Evolutionary conservation across 1,284 basidiomycete species (phyloP).

Genomic region (Xerocomus minutiporus): DNA sequence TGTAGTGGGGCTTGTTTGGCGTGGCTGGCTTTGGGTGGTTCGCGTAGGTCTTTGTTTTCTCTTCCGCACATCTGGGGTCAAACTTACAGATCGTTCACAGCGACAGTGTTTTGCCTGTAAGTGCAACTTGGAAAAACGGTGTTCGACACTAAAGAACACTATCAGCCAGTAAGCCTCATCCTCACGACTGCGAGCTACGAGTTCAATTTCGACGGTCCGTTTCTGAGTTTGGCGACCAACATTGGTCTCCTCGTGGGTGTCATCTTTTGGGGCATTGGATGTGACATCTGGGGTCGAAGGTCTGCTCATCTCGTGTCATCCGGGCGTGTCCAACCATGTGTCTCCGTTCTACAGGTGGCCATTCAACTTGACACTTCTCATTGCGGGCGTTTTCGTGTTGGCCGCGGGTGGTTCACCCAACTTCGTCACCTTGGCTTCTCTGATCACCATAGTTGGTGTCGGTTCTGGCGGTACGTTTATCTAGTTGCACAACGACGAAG

Average conservation of each 20-base stretch:
- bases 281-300: constrained; percentile 61
- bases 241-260: constrained; percentile 63
- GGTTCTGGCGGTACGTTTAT: constrained; percentile 42
- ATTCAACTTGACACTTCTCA: constrained; percentile 61
- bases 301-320: constrained; percentile 22
- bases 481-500: background rate
- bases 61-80: background rate
- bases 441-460: constrained; percentile 42
- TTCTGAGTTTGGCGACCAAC: constrained; percentile 55
- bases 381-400: constrained; percentile 54
- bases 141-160: background rate
- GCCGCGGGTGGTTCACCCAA: constrained; percentile 42
- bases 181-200: constrained; percentile 54
- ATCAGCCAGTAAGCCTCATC: constrained; percentile 52
- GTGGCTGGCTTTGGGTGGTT: constrained; percentile 71
- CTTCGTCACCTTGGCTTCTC: constrained; percentile 41
- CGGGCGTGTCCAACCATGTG: background rate
- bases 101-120: constrained; percentile 48
- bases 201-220: constrained; percentile 51
- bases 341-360: constrained; percentile 38
- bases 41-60: constrained; percentile 42
- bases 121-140: constrained; percentile 11
- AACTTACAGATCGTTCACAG: constrained; percentile 18
- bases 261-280: constrained; percentile 61
- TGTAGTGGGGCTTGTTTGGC: constrained; percentile 52